Evolutionary conservation across 352 stramenopile genomes (phyloP).

Genomic region (Aphanomyces euteiches): DNA sequence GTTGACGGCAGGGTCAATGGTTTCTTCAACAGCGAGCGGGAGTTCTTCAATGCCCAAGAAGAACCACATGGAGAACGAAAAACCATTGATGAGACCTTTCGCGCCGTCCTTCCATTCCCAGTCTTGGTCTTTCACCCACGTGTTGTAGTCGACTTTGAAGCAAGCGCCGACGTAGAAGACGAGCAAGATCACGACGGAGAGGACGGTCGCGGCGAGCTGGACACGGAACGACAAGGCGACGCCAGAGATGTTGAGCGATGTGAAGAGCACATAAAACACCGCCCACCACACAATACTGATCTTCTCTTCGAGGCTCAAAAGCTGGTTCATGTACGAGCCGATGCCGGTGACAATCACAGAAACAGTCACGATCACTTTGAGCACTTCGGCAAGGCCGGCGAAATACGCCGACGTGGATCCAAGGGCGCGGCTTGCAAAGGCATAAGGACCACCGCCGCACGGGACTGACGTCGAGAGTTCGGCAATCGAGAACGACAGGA

Average conservation of each 20-base stretch:
- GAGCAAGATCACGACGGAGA: slow-evolving; percentile 56
- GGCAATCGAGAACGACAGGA: slow-evolving; percentile 67
- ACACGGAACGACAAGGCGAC: slow-evolving; percentile 65
- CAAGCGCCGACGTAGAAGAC: slow-evolving; percentile 63
- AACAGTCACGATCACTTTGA: slow-evolving; percentile 67
- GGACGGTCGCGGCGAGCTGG: slow-evolving; percentile 50
- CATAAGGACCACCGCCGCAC: slow-evolving; percentile 51
- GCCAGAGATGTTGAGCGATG: slow-evolving; percentile 53
- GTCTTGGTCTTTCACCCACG: slow-evolving; percentile 46
- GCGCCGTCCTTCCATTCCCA: slow-evolving; percentile 51
- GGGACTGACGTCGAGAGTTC: slow-evolving; percentile 60
- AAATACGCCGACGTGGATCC: slow-evolving; percentile 53
- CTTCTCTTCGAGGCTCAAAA: slow-evolving; percentile 37
- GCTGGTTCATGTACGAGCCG: slow-evolving; percentile 60
- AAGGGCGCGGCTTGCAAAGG: slow-evolving; percentile 63
- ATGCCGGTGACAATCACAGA: slow-evolving; percentile 60
- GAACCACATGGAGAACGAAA: slow-evolving; percentile 70
- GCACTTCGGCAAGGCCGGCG: slow-evolving; percentile 55
- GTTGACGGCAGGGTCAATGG: slow-evolving; percentile 55
- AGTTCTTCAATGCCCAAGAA: slow-evolving; percentile 68
- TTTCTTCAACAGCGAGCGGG: slow-evolving; percentile 60
- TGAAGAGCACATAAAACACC: slow-evolving; percentile 61
- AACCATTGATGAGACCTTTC: slow-evolving; percentile 49
- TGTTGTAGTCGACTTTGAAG: slow-evolving; percentile 52
- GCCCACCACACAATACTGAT: slow-evolving; percentile 54